Percentiles rank a stretch among this genome's conserved stretches.
Conservation (phyloP, 495 filamentous ascomycete species). For the Pyrenula aspistea region DNA sequence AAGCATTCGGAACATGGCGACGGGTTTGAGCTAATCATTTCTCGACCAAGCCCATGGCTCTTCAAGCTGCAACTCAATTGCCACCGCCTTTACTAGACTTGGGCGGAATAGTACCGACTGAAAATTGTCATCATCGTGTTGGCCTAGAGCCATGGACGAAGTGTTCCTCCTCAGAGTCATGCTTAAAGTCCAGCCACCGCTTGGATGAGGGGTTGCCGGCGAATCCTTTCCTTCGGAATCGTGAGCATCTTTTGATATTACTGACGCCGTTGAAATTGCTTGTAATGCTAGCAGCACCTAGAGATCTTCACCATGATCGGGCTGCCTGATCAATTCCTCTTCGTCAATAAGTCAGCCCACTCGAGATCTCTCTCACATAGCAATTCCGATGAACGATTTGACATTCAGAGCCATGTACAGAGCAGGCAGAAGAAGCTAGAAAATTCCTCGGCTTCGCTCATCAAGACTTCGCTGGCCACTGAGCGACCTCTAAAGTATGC, state of each 20-base stretch:
- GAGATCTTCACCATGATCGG: not conserved
- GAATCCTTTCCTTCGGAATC: too few relatives aligned
- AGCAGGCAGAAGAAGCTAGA: constrained; percentile 1
- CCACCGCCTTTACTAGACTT: not conserved
- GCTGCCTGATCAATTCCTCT: constrained; percentile 2
- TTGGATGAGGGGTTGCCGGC: too few relatives aligned
- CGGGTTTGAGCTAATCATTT: not conserved
- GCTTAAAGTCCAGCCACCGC: too few relatives aligned
- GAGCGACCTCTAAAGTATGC: not conserved
- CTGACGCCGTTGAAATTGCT: too few relatives aligned
- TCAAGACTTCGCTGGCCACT: not conserved
- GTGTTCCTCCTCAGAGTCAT: too few relatives aligned
- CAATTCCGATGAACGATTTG: constrained; percentile 1
- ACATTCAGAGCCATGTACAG: constrained; percentile 3
- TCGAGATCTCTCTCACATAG: constrained; percentile 2
- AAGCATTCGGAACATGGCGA: not conserved
- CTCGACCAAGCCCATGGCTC: not conserved
- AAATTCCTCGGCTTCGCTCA: not conserved
- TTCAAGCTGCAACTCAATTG: not conserved
- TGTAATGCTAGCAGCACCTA: too few relatives aligned
- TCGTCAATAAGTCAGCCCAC: constrained; percentile 1
- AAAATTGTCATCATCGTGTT: not conserved
- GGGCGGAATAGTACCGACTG: too few relatives aligned
- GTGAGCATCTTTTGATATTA: too few relatives aligned
- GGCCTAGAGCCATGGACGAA: not conserved